Evolutionary conservation across 2,329 filamentous ascomycete genomes (phyloP).

Genomic region (Apiospora pterosperma): DNA sequence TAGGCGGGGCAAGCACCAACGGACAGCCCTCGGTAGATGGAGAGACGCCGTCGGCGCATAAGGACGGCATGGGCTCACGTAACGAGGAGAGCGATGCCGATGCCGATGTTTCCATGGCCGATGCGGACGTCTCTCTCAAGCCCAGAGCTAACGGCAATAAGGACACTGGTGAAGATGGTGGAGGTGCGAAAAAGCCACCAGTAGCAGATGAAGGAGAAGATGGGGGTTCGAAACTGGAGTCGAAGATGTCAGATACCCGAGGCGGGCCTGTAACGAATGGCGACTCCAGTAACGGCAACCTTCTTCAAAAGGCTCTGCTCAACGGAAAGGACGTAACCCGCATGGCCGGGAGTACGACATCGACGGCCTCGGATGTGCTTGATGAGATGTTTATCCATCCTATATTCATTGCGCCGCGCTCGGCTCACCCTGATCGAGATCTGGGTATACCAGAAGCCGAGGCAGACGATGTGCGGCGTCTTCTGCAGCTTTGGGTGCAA

Average conservation of each 20-base stretch:
- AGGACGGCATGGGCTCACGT: conserved; percentile 5
- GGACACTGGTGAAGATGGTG: conserved; percentile 3
- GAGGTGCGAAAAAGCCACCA: neutral
- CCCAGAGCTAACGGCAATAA: conserved; percentile 10
- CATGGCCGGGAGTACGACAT: conserved; percentile 18
- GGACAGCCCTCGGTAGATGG: conserved; percentile 18
- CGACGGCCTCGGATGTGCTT: conserved; percentile 37
- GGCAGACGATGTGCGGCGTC: conserved; percentile 72
- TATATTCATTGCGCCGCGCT: conserved; percentile 64
- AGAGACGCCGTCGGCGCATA: conserved; percentile 10
- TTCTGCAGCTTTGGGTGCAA: conserved; percentile 75
- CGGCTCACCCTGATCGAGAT: conserved; percentile 64
- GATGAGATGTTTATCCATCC: conserved; percentile 65
- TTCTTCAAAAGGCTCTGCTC: conserved; percentile 10
- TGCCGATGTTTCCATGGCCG: conserved; percentile 26
- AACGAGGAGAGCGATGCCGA: conserved; percentile 9
- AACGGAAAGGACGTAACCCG: conserved; percentile 13
- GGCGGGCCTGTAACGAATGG: conserved; percentile 10
- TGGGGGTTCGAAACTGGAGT: neutral
- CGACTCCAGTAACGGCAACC: neutral
- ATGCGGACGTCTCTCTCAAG: conserved; percentile 18
- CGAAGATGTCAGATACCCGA: neutral
- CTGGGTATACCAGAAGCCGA: conserved; percentile 69
- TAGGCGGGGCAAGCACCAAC: conserved; percentile 15
- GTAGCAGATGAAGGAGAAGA: neutral